Conservation (phyloP, 225 moss, liverwort and hornwort species). For the Antitrichia curtipendula region DNA sequence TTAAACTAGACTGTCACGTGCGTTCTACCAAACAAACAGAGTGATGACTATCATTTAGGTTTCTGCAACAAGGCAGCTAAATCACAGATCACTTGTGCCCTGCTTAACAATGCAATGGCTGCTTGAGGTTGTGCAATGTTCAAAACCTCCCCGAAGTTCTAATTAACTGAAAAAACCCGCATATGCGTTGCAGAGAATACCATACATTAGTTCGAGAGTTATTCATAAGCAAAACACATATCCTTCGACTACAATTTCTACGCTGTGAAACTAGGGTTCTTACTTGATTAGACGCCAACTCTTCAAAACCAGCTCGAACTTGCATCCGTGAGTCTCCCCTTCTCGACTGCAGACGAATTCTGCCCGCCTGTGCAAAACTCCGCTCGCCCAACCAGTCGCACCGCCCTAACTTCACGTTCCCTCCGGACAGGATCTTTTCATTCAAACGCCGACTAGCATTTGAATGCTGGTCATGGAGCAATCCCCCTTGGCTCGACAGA, state of each 20-base stretch:
- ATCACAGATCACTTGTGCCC: not conserved
- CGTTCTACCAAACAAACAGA: not conserved
- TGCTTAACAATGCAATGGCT: not conserved
- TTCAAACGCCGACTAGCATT: not conserved
- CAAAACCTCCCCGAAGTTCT: not conserved
- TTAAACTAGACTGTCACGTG: not conserved
- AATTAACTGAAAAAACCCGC: not conserved
- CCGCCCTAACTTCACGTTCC: not conserved
- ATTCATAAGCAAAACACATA: not conserved
- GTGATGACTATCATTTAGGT: not conserved
- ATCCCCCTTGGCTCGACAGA: not conserved
- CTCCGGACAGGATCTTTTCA: not conserved
- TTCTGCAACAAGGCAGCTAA: not conserved
- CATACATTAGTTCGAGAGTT: not conserved
- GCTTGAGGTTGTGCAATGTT: not conserved
- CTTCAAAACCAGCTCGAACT: conserved; percentile 39
- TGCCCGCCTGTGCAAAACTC: not conserved
- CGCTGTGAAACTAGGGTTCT: not conserved
- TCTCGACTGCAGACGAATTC: not conserved
- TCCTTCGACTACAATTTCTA: not conserved
- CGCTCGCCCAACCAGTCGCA: conserved; percentile 6
- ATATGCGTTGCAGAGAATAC: not conserved
- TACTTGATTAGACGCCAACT: conserved; percentile 33
- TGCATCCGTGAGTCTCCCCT: not conserved
- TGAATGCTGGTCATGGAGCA: not conserved